phyloP scores from a whole-genome alignment of 108 stramenopile genomes.

The Nannochloropsis salina region DNA sequence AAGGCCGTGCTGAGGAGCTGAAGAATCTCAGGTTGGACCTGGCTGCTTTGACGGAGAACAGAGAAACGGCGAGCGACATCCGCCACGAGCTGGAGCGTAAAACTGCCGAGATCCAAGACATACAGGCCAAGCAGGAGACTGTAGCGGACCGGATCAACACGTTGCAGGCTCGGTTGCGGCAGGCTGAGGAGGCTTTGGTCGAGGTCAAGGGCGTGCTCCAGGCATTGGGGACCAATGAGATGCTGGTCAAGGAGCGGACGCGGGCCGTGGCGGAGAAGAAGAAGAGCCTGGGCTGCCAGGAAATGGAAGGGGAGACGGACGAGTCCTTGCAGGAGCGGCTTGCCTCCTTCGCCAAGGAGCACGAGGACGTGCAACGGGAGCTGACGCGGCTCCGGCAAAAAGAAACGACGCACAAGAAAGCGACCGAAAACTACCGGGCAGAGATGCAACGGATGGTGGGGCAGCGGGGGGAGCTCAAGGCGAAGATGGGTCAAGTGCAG shows the following conservation, averaged over 20 bases:
- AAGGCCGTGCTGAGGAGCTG: slow-evolving; percentile 14
- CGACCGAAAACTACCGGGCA: background rate
- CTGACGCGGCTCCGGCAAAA: background rate
- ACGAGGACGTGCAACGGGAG: background rate
- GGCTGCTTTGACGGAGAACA: slow-evolving; percentile 65
- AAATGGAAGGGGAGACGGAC: slow-evolving; percentile 23
- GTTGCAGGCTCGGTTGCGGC: slow-evolving; percentile 20
- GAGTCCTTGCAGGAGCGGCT: slow-evolving; percentile 23
- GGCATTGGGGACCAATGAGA: background rate
- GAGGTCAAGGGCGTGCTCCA: background rate
- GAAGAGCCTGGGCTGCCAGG: slow-evolving; percentile 19
- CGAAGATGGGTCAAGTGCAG: slow-evolving; percentile 55
- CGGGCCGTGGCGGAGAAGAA: slow-evolving; percentile 25
- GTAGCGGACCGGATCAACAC: slow-evolving; percentile 22
- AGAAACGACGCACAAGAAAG: slow-evolving; percentile 1
- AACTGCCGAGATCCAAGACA: slow-evolving; percentile 38
- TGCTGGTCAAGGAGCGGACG: slow-evolving; percentile 9
- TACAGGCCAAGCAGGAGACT: slow-evolving; percentile 49
- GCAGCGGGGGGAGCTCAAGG: slow-evolving; percentile 59
- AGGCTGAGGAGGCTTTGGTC: slow-evolving; percentile 24
- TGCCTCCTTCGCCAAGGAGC: slow-evolving; percentile 9
- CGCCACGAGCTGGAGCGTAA: slow-evolving; percentile 36
- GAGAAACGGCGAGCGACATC: slow-evolving; percentile 38
- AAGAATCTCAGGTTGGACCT: slow-evolving; percentile 43
- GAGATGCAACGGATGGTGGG: background rate